Evolutionary conservation across 2,329 filamentous ascomycete species (phyloP).

Genomic region (Aspergillus persii): DNA sequence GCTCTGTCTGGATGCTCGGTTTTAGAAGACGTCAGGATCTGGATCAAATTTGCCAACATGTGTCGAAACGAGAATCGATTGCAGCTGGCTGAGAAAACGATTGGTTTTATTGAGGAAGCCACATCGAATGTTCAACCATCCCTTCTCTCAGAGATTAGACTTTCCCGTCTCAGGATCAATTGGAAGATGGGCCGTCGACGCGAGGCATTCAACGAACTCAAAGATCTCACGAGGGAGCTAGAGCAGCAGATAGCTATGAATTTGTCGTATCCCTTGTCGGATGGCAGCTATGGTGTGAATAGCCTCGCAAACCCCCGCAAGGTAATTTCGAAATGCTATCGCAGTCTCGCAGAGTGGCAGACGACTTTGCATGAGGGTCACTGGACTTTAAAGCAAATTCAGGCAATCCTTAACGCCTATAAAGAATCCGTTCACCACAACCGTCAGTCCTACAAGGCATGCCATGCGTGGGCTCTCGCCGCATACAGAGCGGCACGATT

Average conservation of each 20-base stretch:
- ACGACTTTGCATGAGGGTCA: slow-evolving; percentile 79
- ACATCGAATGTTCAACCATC: slow-evolving; percentile 49
- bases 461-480: slow-evolving; percentile 97
- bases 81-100: slow-evolving; percentile 90
- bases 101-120: slow-evolving; percentile 81
- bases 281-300: too few relatives aligned
- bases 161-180: slow-evolving; percentile 92
- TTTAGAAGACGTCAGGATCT: slow-evolving; percentile 95
- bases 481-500: slow-evolving; percentile 95
- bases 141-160: slow-evolving; percentile 73
- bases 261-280: too few relatives aligned
- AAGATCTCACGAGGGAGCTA: slow-evolving; percentile 55
- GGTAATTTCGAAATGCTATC: slow-evolving; percentile 89
- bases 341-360: slow-evolving; percentile 96
- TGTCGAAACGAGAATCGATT: slow-evolving; percentile 95
- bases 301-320: slow-evolving; percentile 55
- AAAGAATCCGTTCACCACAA: slow-evolving; percentile 93
- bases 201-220: slow-evolving; percentile 57
- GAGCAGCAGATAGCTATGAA: not conserved
- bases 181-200: slow-evolving; percentile 79
- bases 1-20: slow-evolving; percentile 81
- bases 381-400: slow-evolving; percentile 82
- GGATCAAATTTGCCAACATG: slow-evolving; percentile 98
- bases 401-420: slow-evolving; percentile 88
- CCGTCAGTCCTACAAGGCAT: slow-evolving; percentile 95